Percentiles rank a stretch among this genome's conserved stretches.
Conservation (phyloP, 352 stramenopile genomes). For the Albugo candida region DNA sequence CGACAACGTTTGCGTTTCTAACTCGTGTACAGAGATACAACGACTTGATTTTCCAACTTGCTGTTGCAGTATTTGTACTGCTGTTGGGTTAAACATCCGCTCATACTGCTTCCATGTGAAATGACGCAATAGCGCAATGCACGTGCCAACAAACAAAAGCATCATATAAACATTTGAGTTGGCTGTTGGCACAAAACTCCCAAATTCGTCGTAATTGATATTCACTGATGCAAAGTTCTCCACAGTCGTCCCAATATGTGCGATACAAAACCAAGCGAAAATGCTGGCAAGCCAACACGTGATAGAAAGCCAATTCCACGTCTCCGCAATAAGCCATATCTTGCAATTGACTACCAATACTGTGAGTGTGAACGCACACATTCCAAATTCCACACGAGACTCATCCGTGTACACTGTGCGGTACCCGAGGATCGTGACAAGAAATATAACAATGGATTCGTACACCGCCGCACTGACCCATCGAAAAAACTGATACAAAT, state of each 20-base stretch:
- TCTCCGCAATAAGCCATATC: slow-evolving; percentile 67
- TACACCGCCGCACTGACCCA: slow-evolving; percentile 64
- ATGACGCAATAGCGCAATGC: slow-evolving; percentile 45
- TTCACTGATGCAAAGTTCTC: slow-evolving; percentile 41
- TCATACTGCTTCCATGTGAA: slow-evolving; percentile 67
- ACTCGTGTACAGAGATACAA: slow-evolving; percentile 11
- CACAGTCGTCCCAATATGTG: slow-evolving; percentile 27
- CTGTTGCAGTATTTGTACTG: slow-evolving; percentile 38
- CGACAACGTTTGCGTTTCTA: slow-evolving; percentile 51
- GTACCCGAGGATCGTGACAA: slow-evolving; percentile 65
- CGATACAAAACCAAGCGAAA: slow-evolving; percentile 48
- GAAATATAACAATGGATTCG: slow-evolving; percentile 63
- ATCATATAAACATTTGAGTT: slow-evolving; percentile 35
- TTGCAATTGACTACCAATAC: slow-evolving; percentile 92
- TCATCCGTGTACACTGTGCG: slow-evolving; percentile 35
- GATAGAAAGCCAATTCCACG: slow-evolving; percentile 44
- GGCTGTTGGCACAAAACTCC: slow-evolving; percentile 34
- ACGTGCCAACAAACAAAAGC: slow-evolving; percentile 42
- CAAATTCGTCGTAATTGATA: slow-evolving; percentile 64
- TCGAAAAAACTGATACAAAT: slow-evolving; percentile 50
- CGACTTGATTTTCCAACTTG: no score
- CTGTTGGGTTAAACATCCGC: slow-evolving; percentile 47
- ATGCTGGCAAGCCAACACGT: slow-evolving; percentile 41
- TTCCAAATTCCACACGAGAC: slow-evolving; percentile 63
- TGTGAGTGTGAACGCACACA: slow-evolving; percentile 80